These are phyloP conservation scores for Modicella reniformis DNA, from an alignment of 371 early-diverging fungal species.

Conservation along the genomic window DNA sequence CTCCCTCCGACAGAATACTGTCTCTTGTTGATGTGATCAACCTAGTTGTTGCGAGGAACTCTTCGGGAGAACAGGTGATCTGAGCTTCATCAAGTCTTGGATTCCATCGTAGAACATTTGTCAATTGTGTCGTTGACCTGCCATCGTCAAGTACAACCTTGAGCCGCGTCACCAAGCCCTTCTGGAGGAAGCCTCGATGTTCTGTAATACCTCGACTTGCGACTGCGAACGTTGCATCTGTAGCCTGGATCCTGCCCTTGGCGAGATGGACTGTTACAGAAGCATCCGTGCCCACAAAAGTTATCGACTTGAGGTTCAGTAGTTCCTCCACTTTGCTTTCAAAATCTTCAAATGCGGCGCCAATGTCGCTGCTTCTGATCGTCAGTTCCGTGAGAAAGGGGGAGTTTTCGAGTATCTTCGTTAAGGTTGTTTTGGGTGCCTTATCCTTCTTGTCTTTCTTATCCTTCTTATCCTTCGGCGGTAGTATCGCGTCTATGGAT, in stretches of 20 bases:
- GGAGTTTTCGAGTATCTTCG: background rate
- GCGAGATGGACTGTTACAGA: background rate
- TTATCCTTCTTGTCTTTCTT: too few species aligned
- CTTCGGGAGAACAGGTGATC: background rate
- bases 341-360: background rate
- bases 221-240: background rate
- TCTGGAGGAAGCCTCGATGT: background rate
- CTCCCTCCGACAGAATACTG: background rate
- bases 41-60: background rate
- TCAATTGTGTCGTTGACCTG: background rate
- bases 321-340: background rate
- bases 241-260: background rate
- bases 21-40: constrained; percentile 4
- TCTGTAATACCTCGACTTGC: background rate
- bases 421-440: background rate
- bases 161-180: background rate
- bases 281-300: background rate
- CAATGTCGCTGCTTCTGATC: background rate
- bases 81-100: constrained; percentile 1
- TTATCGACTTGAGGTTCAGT: background rate
- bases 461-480: too few species aligned
- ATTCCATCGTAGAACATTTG: background rate
- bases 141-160: background rate
- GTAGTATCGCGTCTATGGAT: background rate
- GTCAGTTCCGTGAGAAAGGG: background rate